Evolutionary conservation across 306 rosid species (phyloP), one percentile per base, ranked within the genome.

Genomic region (Adenanthera pavonina): DNA sequence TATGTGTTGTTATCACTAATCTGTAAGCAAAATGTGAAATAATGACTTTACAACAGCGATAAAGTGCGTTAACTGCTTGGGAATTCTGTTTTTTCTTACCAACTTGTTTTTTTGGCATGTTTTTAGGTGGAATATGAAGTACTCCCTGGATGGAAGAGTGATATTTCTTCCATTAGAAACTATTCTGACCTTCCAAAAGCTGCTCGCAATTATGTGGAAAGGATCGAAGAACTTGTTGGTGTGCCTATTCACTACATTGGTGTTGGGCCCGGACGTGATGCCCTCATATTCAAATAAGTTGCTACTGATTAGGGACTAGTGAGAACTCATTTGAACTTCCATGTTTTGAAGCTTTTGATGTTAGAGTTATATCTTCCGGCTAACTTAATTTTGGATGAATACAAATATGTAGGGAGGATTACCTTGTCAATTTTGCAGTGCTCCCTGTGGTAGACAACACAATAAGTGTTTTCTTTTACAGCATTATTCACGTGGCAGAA

Each of bases 181-280:
- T 95, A 95, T 44, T 78, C 92, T 35, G 99, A 92, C 69, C 97
- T 95, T 86, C 99, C 99, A 15, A 89, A 84, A 85, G 91, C 91
- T 46, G 98, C 99, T 8, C 88, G 87, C 2, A 79, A 61, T 56
- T 95, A 92, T 7, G 94, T 95, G 76, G 91, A 92, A 88, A 92
- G 98, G 90, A 90, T 96, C 74, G 98, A 93, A 87, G 93, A 96
- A 83, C 97, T 92, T 44, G 91, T 85, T 36, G 97, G 97, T 38
- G 83, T 93, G 69, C 99, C 99, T 15, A 80, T 95, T 75, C 92
- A 93, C 86, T 95, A 95, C 88, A 86, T 93, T 60, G 99, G 99
- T 80, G 93, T 95, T 52, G 94, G 99, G 9, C 97, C 98, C 34
- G 97, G 99, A 67, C 98, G 99, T 2, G 99, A 95, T 83, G 98